Conservation (phyloP, 495 filamentous ascomycete genomes). For the Delitschia confertaspora region DNA sequence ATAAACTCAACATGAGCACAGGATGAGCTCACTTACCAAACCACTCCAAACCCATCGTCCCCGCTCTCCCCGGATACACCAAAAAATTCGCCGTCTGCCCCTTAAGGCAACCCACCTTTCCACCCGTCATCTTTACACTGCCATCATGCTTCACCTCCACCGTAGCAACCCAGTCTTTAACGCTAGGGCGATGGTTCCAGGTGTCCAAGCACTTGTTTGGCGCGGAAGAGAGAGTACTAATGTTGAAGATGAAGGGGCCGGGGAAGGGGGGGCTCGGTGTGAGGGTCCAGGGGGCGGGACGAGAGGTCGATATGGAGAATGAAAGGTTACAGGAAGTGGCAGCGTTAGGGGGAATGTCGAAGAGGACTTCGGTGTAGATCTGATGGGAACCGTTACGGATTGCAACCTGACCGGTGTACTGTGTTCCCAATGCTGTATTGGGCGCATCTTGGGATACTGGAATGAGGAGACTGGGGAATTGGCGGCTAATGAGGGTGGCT, state of each 20-base stretch:
- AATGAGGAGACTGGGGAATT: slow-evolving; percentile 23
- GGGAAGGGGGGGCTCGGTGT: neutral
- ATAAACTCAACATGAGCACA: neutral
- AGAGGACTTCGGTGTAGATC: slow-evolving; percentile 18
- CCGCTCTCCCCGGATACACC: slow-evolving; percentile 3
- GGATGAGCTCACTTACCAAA: slow-evolving; percentile 7
- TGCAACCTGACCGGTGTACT: slow-evolving; percentile 4
- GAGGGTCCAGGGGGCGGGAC: slow-evolving; percentile 3
- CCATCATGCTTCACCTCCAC: slow-evolving; percentile 8
- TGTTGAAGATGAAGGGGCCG: slow-evolving; percentile 10
- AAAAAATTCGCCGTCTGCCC: slow-evolving; percentile 8
- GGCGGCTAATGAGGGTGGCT: neutral
- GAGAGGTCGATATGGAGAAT: slow-evolving; percentile 7
- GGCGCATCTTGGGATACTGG: slow-evolving; percentile 11
- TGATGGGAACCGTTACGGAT: slow-evolving; percentile 1
- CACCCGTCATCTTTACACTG: neutral
- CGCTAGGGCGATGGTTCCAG: slow-evolving; percentile 17
- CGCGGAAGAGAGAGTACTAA: slow-evolving; percentile 1
- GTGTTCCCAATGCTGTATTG: slow-evolving; percentile 6
- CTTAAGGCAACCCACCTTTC: slow-evolving; percentile 1
- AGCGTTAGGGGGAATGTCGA: slow-evolving; percentile 13
- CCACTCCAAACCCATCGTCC: slow-evolving; percentile 11
- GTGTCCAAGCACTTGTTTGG: slow-evolving; percentile 15
- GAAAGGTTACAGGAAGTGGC: slow-evolving; percentile 12
- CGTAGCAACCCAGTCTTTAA: slow-evolving; percentile 3